A percentile compares a stretch with the other conserved stretches of the same genome.
Conservation (phyloP, 2,329 filamentous ascomycete species). For the Aureobasidium vineae region DNA sequence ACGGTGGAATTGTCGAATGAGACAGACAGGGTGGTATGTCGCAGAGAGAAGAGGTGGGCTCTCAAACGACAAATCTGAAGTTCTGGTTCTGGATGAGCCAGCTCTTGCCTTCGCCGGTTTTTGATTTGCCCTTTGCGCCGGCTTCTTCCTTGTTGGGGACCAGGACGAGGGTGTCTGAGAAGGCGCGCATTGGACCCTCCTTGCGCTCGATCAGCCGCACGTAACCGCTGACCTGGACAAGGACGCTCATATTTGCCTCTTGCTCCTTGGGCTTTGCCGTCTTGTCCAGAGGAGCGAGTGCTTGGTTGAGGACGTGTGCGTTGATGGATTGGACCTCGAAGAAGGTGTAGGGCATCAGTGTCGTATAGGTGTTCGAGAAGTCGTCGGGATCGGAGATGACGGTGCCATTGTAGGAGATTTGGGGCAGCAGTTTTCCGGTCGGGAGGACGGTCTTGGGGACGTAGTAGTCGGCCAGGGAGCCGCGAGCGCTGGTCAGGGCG, state of each 20-base stretch:
- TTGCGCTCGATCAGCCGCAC: slow-evolving; percentile 63
- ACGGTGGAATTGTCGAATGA: background rate
- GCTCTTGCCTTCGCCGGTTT: slow-evolving; percentile 36
- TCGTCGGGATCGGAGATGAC: slow-evolving; percentile 60
- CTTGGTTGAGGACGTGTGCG: slow-evolving; percentile 72
- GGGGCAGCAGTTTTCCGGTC: slow-evolving; percentile 54
- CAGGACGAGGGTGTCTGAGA: slow-evolving; percentile 77
- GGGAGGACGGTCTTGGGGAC: slow-evolving; percentile 57
- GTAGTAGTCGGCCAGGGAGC: slow-evolving; percentile 68
- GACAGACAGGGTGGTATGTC: background rate
- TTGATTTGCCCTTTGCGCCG: slow-evolving; percentile 35
- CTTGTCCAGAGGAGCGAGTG: slow-evolving; percentile 52
- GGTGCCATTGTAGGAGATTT: slow-evolving; percentile 79
- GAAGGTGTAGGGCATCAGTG: slow-evolving; percentile 60
- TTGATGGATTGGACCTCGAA: slow-evolving; percentile 77
- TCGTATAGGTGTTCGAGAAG: slow-evolving; percentile 67
- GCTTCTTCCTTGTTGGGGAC: slow-evolving; percentile 57
- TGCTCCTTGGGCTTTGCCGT: slow-evolving; percentile 38
- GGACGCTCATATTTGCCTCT: slow-evolving; percentile 65
- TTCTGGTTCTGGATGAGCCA: slow-evolving; percentile 47
- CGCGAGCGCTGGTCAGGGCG: slow-evolving; percentile 61
- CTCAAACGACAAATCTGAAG: slow-evolving; percentile 46
- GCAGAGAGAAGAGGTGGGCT: background rate
- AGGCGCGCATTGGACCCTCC: slow-evolving; percentile 64
- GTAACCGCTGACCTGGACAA: slow-evolving; percentile 70